Evolutionary conservation across 495 filamentous ascomycete genomes (phyloP), one percentile per base, ranked within the genome.

Genomic region (Hypoxylon crocopeplum): DNA sequence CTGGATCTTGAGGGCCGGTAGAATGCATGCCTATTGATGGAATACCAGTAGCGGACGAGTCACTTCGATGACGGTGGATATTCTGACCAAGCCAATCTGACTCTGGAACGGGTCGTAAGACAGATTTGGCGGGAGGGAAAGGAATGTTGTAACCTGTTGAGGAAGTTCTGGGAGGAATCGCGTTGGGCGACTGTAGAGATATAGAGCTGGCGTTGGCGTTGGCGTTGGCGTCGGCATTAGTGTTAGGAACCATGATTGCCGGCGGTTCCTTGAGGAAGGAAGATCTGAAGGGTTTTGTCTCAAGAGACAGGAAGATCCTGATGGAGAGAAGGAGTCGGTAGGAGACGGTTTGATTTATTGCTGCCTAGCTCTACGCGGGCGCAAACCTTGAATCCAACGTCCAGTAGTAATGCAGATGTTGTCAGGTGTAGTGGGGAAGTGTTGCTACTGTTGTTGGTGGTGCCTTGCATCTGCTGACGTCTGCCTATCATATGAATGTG

Each of bases 111-210:
- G 79, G 75, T 21, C 70, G 76, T 11, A 88, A 76, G 11, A 83
- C 73, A 21, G 81, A 70, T 64, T 78, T 84, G 25, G 72, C 75
- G 10, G 67, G 60, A 29, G 62, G 59, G n/a, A 55, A 41, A 21
- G 74, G 69, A 33, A 68, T 72, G 34, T 67, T 64, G 53, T 59
- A 62, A 33, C 77, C 79, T 7, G 78, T 82, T 0, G 89, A 92
- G 56, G 88, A 91, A 38, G 84, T 90, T 39, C 89, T 83, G 0
- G 86, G 87, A 24, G 90, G 89, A 48, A 92, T 90, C 7, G 82
- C 77, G 60, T 85, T 85, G 21, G 89, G 87, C 2, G 85, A 85
- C 45, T 82, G 79, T 36, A 83, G 72, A 51, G 72, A 68, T 48
- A 48, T 45, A 52, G 70, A 45, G 47, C 25, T 66, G 38, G 59